A percentile compares a stretch with the other conserved stretches of the same genome.
Evolutionary conservation across 2,329 filamentous ascomycete species (phyloP).

Genomic region (Alternaria sp.): DNA sequence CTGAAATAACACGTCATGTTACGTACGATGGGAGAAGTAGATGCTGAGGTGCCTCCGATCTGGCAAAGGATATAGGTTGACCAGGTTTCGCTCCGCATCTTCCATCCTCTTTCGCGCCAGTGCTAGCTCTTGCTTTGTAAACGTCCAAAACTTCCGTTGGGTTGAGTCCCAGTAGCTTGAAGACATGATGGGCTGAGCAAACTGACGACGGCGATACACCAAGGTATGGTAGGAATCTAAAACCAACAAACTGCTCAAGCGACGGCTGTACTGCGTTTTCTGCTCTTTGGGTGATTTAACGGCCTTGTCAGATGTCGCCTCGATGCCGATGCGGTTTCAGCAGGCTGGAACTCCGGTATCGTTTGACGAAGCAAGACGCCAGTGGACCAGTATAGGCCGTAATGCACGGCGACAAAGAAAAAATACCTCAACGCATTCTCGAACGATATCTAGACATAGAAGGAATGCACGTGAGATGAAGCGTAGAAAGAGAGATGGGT

Average conservation of each 20-base stretch:
- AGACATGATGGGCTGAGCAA: constrained; percentile 68
- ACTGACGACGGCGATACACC: neutral
- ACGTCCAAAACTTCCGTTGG: constrained; percentile 89
- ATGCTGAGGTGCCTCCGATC: constrained; percentile 84
- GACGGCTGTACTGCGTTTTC: rapidly evolving
- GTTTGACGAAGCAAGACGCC: neutral
- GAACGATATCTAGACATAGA: neutral
- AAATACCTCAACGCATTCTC: neutral
- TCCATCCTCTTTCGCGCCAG: constrained; percentile 78
- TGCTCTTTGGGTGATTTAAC: neutral
- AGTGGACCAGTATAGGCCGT: neutral
- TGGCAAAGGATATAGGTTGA: constrained; percentile 82
- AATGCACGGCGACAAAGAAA: neutral
- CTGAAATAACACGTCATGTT: neutral
- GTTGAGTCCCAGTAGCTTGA: constrained; percentile 98
- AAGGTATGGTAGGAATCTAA: neutral
- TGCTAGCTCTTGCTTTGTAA: constrained; percentile 80
- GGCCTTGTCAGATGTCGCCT: neutral
- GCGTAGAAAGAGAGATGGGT: constrained; percentile 1
- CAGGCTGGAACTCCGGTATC: neutral
- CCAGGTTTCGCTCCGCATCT: constrained; percentile 75
- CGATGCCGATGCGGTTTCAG: neutral
- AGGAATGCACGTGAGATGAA: neutral
- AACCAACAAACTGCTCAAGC: neutral
- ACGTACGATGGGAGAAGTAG: constrained; percentile 87